These are phyloP conservation scores for Epichloe scottii DNA, from an alignment of 2,329 filamentous ascomycete genomes.

Conservation along the genomic window DNA sequence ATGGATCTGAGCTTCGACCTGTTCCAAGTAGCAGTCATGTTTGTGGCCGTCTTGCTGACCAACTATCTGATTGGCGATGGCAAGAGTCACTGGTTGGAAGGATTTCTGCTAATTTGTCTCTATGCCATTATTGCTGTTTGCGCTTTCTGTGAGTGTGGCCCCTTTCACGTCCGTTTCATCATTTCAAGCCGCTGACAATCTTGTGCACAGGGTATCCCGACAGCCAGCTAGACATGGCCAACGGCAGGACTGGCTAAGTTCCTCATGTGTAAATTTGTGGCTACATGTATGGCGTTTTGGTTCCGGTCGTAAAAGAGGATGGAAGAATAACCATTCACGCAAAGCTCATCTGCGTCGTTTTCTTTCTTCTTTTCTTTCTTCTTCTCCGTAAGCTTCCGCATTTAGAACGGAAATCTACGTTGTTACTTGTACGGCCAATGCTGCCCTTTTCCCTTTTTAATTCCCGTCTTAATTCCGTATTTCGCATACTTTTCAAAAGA, in stretches of 20 bases:
- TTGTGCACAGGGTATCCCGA: conserved; percentile 6
- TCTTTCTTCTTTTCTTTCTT: not conserved
- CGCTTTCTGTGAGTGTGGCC: conserved; percentile 41
- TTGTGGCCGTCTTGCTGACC: conserved; percentile 71
- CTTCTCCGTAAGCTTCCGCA: not conserved
- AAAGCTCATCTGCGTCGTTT: not conserved
- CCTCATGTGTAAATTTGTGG: not conserved
- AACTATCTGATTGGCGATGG: conserved; percentile 81
- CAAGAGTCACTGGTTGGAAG: conserved; percentile 72
- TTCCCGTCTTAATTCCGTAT: no score
- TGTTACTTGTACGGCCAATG: no score
- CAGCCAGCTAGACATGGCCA: conserved; percentile 3
- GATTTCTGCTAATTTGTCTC: conserved; percentile 60
- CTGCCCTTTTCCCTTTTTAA: no score
- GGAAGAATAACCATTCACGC: not conserved
- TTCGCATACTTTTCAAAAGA: no score
- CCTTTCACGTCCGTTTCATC: not conserved
- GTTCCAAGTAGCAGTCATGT: conserved; percentile 78
- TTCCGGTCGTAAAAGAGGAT: not conserved
- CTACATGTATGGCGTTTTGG: not conserved
- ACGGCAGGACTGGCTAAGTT: not conserved
- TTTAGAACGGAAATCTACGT: no score
- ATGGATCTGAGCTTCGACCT: conserved; percentile 81
- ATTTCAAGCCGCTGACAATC: not conserved
- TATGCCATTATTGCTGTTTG: conserved; percentile 69